Evolutionary conservation across 108 stramenopile genomes (phyloP), one percentile per base, ranked within the genome.

Genomic region (Nitzschia putrida): DNA sequence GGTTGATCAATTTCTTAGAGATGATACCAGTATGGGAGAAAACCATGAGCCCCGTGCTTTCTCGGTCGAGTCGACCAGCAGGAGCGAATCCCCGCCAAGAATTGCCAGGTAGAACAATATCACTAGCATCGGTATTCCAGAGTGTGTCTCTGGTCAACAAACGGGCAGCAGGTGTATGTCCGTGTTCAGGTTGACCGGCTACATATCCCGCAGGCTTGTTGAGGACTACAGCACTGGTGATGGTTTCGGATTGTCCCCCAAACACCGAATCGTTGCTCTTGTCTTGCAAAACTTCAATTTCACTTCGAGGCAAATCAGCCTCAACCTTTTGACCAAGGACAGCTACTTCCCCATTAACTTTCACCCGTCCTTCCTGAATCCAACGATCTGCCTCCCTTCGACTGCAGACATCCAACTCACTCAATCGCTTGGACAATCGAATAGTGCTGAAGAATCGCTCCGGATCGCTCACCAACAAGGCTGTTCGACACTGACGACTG

Each of bases 151-250:
- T 34, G 11, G 85, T 90, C 40, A 89, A 54, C 22, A 91, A 68
- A 45, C 83, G 61, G 7, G 87, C 79, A 1, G 87, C 87, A 13
- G 89, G 86, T 20, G 72, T 68, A 41, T 83, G 72, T 13, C 66
- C 68, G 51, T 78, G 66, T 50, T 90, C 89, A 26, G 88, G 84
- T 66, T 92, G 90, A 20, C 81, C 83, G 2, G 85, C 85, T 0
- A 95, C 89, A 68, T 84, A 89, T 25, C 89, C 90, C 9, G 73
- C n/a, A 0, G 93, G 93, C 65, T 95, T 95, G 80, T 95, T 78
- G 61, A 95, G 53, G 20, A 95, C 77, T 9, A 95, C 67, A 0
- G 90, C 79, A 10, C 53, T 64, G 11, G 68, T 65, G n/a, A 40
- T 23, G 23, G 52, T 18, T 60, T 55, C 20, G 75, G 67, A 68